Evolutionary conservation across 257 asterid genomes (phyloP), one percentile per base, ranked within the genome.

Genomic region (Nicotiana sylvestris): DNA sequence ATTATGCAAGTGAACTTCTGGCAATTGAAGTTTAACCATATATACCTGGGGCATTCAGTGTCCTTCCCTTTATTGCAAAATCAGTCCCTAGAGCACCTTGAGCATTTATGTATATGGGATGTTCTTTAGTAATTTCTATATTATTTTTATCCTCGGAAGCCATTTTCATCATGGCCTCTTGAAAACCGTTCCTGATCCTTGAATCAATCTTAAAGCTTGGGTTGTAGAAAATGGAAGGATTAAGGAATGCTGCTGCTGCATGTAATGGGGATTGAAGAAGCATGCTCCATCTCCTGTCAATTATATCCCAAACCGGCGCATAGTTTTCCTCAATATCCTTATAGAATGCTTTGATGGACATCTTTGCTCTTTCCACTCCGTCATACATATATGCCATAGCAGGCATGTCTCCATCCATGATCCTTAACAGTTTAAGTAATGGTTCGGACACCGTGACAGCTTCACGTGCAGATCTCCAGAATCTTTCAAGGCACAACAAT

Each of bases 31-130:
- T 6, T 12, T 72, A 72, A 77, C 25, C 68, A 33, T 86, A 88
- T 87, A 53, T 86, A 88, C 90, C 89, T 80, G 90, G 92, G 84
- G 90, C 56, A 84, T 89, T 87, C 85, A 87, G 66, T 33, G 83
- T 85, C 86, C 90, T 81, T 18, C 92, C 91, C 78, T 81, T 89
- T 29, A 81, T 39, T 25, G 92, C 88, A 87, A 89, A 89, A 69
- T 89, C 90, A 76, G 92, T 89, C 83, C 89, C 86, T 53, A 87
- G 61, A 64, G 90, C 90, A 80, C 90, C 90, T 68, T 85, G 87
- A 32, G 90, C 92, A 82, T 87, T 89, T 62, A 87, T 64, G 70
- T 89, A 89, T 39, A 85, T 32, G 3, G 87, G 89, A 81, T 87
- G 88, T 67, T 89, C 90, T 81, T 84, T 84, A 65, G 89, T 85